These are phyloP conservation scores for Pestalotiopsis sp. DNA, from an alignment of 2,329 filamentous ascomycete genomes.

Conservation along the genomic window DNA sequence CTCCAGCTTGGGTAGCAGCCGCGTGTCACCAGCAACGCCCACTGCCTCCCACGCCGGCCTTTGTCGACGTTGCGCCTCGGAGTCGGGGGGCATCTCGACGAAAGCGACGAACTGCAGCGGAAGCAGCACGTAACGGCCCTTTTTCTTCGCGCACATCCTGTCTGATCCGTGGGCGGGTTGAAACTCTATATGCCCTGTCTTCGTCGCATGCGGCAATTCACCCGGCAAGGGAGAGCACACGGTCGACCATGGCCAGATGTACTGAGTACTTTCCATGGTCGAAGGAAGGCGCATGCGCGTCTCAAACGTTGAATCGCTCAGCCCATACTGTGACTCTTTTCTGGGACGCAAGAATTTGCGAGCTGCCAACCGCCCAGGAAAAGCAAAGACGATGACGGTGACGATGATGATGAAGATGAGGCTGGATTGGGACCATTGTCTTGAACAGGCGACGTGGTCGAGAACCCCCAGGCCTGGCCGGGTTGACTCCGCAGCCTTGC, in stretches of 20 bases:
- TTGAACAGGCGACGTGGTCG: background rate
- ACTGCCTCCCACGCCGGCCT: background rate
- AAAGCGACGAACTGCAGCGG: background rate
- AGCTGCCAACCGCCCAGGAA: background rate
- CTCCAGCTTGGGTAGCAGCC: background rate
- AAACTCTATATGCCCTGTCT: constrained; percentile 1
- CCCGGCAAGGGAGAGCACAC: background rate
- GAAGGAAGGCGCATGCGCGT: background rate
- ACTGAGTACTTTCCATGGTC: constrained; percentile 1
- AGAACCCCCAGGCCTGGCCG: background rate
- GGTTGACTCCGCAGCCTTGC: background rate
- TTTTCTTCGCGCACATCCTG: background rate
- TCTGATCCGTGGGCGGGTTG: background rate
- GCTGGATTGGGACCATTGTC: background rate
- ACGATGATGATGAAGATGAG: background rate
- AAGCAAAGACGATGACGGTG: background rate
- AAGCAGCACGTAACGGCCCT: background rate
- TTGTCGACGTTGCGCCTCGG: background rate
- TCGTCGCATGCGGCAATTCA: background rate
- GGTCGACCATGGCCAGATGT: background rate
- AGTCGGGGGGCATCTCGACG: background rate
- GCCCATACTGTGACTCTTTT: background rate
- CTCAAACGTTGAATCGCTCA: background rate
- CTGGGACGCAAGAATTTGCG: background rate
- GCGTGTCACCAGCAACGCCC: background rate